Evolutionary conservation across 2,329 filamentous ascomycete species (phyloP).

Genomic region (Aspergillus awamori): DNA sequence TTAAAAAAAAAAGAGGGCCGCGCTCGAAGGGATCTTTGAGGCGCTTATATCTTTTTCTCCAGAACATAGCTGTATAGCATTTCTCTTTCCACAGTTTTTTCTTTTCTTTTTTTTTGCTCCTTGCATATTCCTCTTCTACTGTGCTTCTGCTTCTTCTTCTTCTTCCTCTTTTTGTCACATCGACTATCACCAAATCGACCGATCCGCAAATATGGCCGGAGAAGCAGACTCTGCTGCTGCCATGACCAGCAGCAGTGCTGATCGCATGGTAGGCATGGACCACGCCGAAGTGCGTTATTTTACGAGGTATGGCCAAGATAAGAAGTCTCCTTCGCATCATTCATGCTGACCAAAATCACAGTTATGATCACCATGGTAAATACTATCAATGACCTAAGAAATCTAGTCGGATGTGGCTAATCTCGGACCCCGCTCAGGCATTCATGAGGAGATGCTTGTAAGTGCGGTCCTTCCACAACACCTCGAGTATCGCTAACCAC

Average conservation of each 20-base stretch:
- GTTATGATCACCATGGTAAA: conserved; percentile 97
- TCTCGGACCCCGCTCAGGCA: conserved; percentile 61
- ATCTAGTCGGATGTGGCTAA: conserved; percentile 23
- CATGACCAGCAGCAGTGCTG: conserved; percentile 46
- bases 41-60: conserved; percentile 17
- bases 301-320: conserved; percentile 70
- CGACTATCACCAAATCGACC: background rate
- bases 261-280: conserved; percentile 65
- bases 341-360: conserved; percentile 45
- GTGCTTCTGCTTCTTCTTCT: background rate
- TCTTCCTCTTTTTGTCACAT: background rate
- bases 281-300: conserved; percentile 99
- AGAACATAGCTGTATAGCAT: conserved; percentile 6
- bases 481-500: conserved; percentile 5
- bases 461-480: conserved; percentile 43
- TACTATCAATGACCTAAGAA: conserved; percentile 31
- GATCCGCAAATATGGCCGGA: conserved; percentile 35
- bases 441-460: conserved; percentile 98
- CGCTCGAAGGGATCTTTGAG: conserved; percentile 22
- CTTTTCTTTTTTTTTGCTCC: background rate
- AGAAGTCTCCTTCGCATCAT: conserved; percentile 6
- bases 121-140: conserved; percentile 2
- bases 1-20: conserved; percentile 33
- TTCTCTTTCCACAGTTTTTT: conserved; percentile 1
- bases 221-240: conserved; percentile 29